phyloP scores from a whole-genome alignment of 495 filamentous ascomycete species.

The Neurospora discreta region DNA sequence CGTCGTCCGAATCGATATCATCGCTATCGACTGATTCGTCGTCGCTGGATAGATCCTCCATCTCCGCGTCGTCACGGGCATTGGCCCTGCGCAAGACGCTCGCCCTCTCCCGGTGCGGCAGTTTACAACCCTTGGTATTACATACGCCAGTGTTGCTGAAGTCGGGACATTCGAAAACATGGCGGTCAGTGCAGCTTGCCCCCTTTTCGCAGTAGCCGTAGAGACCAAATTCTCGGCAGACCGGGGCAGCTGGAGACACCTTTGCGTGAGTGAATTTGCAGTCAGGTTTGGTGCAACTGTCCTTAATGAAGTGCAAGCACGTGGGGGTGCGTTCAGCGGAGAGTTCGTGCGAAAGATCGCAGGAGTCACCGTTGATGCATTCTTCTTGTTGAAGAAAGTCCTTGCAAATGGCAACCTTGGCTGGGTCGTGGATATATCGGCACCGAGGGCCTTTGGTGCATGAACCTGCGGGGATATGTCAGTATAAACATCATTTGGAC shows the following conservation, averaged over 20 bases:
- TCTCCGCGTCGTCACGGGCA: constrained; percentile 39
- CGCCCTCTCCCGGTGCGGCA: constrained; percentile 83
- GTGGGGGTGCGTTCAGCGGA: constrained; percentile 75
- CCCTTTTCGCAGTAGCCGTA: constrained; percentile 90
- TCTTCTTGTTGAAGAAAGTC: constrained; percentile 69
- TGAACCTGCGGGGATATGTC: constrained; percentile 46
- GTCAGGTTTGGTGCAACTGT: constrained; percentile 76
- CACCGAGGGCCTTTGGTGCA: constrained; percentile 73
- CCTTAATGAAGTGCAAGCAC: constrained; percentile 83
- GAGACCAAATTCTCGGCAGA: constrained; percentile 75
- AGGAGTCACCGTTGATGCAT: constrained; percentile 69
- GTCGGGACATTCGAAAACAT: constrained; percentile 84
- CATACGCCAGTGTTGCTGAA: constrained; percentile 85
- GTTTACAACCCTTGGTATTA: constrained; percentile 68
- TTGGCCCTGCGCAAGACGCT: constrained; percentile 42
- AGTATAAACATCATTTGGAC: constrained; percentile 18
- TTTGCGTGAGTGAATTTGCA: constrained; percentile 87
- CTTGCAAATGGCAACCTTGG: constrained; percentile 86
- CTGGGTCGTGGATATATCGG: constrained; percentile 72
- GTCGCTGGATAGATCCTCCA: constrained; percentile 74
- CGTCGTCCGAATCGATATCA: constrained; percentile 81
- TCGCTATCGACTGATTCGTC: constrained; percentile 70
- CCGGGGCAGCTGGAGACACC: constrained; percentile 67
- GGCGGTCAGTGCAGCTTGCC: constrained; percentile 63
- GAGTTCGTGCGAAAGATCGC: constrained; percentile 88